Evolutionary conservation across 2,329 filamentous ascomycete genomes (phyloP).

Genomic region (Acephala macrosclerotiorum): DNA sequence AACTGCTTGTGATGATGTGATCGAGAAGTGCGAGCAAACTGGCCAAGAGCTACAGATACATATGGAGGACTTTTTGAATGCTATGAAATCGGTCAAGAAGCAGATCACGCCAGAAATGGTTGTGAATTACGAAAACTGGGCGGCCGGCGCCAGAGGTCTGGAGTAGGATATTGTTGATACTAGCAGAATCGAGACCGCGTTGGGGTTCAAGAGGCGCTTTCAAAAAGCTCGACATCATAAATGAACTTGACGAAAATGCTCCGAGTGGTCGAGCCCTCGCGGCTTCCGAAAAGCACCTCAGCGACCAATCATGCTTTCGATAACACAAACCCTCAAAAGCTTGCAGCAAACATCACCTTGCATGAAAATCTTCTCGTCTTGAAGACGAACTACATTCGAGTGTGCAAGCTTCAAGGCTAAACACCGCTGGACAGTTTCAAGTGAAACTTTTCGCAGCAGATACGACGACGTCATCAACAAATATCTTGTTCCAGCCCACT

Average conservation of each 20-base stretch:
- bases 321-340: neutral
- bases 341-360: neutral
- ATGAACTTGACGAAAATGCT: too few relatives aligned
- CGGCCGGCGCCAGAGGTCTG: constrained; percentile 37
- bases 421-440: neutral
- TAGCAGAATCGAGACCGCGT: neutral
- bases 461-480: neutral
- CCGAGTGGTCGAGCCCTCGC: too few relatives aligned
- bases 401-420: neutral
- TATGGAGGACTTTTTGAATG: constrained; percentile 54
- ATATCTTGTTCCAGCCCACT: neutral
- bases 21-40: constrained; percentile 57
- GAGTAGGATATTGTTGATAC: constrained; percentile 21
- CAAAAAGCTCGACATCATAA: too few relatives aligned
- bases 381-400: neutral
- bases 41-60: constrained; percentile 49
- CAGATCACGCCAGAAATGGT: constrained; percentile 68
- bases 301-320: neutral
- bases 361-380: too few relatives aligned
- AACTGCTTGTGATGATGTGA: constrained; percentile 55
- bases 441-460: neutral
- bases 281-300: neutral
- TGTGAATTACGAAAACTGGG: constrained; percentile 64
- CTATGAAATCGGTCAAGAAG: constrained; percentile 56
- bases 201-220: too few relatives aligned